phyloP scores from a whole-genome alignment of 176 grass and related monocot species.

The Phyllostachys edulis region DNA sequence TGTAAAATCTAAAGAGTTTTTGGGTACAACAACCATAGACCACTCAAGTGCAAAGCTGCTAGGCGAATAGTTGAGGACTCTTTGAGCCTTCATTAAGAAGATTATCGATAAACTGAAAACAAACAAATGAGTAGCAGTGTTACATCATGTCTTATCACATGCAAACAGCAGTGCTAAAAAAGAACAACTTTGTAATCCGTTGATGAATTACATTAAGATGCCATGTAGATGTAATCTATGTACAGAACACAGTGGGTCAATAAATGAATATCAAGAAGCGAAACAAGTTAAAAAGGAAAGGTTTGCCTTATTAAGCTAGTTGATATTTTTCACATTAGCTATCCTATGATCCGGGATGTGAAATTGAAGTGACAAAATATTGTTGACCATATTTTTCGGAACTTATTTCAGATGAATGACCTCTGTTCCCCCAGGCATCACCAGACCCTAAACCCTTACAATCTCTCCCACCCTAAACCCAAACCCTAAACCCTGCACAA shows the following conservation, averaged over 20 bases:
- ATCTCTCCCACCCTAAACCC: too few relatives aligned
- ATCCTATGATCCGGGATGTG: background rate
- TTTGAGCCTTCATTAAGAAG: slow-evolving; percentile 83
- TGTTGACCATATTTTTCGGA: background rate
- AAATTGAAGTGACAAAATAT: background rate
- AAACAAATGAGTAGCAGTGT: slow-evolving; percentile 11
- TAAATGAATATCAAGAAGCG: background rate
- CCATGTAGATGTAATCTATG: background rate
- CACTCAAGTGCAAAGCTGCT: slow-evolving; percentile 85
- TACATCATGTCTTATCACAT: slow-evolving; percentile 1
- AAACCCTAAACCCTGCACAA: too few relatives aligned
- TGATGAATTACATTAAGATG: background rate
- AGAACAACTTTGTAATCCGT: background rate
- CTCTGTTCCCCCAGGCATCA: background rate
- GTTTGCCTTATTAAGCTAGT: too few relatives aligned
- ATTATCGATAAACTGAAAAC: slow-evolving; percentile 74
- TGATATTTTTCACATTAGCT: too few relatives aligned
- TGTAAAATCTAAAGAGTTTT: slow-evolving; percentile 81
- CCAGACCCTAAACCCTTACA: too few relatives aligned
- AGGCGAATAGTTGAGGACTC: slow-evolving; percentile 88
- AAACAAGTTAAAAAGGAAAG: background rate
- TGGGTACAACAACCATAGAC: slow-evolving; percentile 82
- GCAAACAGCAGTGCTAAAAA: slow-evolving; percentile 18
- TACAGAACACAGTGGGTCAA: background rate
- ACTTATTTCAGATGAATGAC: background rate